Percentiles rank a stretch among this genome's conserved stretches.
These are phyloP conservation scores for Cutaneotrichosporon daszewskae DNA, from an alignment of 1,284 basidiomycete species.

Conservation along the genomic window DNA sequence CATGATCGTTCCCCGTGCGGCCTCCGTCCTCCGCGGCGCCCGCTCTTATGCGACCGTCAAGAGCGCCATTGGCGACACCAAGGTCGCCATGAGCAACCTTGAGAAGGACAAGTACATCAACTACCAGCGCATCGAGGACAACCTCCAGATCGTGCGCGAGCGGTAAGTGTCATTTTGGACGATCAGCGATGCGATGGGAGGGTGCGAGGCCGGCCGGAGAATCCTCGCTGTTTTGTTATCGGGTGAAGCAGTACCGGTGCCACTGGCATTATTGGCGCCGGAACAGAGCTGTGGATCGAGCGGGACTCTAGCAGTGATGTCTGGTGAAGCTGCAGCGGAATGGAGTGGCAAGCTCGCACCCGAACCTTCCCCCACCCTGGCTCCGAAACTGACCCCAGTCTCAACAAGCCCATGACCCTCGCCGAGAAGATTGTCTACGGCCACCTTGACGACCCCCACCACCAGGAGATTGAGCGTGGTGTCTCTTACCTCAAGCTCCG, in stretches of 20 bases:
- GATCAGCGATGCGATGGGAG: not conserved
- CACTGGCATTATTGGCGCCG: no score
- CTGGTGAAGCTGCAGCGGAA: no score
- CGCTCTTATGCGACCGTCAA: constrained; percentile 41
- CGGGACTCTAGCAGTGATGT: no score
- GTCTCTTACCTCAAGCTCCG: constrained; percentile 90
- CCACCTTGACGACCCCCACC: constrained; percentile 88
- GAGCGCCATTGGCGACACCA: constrained; percentile 70
- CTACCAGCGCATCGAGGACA: constrained; percentile 96
- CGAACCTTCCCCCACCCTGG: no score
- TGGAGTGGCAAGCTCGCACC: no score
- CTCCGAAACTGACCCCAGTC: constrained; percentile 57
- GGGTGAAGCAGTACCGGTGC: no score
- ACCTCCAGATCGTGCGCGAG: constrained; percentile 74
- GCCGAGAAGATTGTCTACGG: constrained; percentile 99
- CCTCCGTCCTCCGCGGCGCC: constrained; percentile 28
- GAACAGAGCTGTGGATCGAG: no score
- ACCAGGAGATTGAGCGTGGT: constrained; percentile 82
- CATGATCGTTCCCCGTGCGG: constrained; percentile 33
- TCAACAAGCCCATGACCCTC: constrained; percentile 87
- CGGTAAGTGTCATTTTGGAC: constrained; percentile 54
- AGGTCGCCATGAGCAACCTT: constrained; percentile 89
- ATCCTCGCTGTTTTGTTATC: no score
- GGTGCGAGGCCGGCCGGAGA: not conserved
- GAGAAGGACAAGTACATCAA: constrained; percentile 75